phyloP scores from a whole-genome alignment of 768 basidiomycete genomes.

The Leccinum incarnatum region DNA sequence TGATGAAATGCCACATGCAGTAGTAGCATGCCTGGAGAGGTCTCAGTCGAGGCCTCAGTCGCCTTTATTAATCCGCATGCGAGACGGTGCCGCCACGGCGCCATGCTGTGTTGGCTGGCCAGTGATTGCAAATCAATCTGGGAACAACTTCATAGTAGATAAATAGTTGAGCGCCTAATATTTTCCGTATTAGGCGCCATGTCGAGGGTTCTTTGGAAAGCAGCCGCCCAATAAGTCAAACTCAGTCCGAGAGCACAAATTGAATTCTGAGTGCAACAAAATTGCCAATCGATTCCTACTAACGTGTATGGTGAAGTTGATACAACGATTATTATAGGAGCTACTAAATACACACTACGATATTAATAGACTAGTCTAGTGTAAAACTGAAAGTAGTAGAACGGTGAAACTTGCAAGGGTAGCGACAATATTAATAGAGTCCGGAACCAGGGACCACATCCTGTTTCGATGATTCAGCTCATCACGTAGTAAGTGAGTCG shows the following conservation, averaged over 20 bases:
- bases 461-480: conserved; percentile 4
- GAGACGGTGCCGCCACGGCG: conserved; percentile 5
- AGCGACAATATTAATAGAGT: background rate
- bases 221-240: background rate
- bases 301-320: background rate
- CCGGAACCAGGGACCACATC: background rate
- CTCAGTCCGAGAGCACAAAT: background rate
- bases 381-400: background rate
- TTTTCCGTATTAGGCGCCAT: conserved; percentile 2
- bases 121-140: background rate
- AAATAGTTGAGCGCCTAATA: background rate
- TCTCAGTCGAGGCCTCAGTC: background rate
- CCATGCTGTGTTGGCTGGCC: conserved; percentile 8
- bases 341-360: background rate
- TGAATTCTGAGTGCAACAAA: background rate
- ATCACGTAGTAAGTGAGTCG: background rate
- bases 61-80: background rate
- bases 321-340: background rate
- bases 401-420: background rate
- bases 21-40: background rate
- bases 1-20: background rate
- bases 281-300: background rate
- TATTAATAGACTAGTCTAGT: background rate
- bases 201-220: background rate
- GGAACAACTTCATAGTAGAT: background rate